Percentiles rank a stretch among this genome's conserved stretches.
Conservation (phyloP, 768 basidiomycete species). For the Suillus lakei region DNA sequence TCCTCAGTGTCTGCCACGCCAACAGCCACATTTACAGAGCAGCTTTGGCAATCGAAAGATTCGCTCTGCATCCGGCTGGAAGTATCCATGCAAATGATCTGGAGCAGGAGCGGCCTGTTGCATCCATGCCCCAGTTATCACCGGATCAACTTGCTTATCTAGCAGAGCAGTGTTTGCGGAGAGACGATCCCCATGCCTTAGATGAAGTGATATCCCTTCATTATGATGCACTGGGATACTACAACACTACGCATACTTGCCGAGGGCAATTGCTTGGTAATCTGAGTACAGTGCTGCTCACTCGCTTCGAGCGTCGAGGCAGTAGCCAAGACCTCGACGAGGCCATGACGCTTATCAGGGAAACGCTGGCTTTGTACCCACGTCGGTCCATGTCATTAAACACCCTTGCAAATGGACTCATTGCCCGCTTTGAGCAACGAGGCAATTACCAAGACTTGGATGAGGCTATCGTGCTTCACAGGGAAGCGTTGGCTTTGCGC, state of each 20-base stretch:
- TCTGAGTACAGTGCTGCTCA: conserved; percentile 14
- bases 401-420: too few relatives aligned
- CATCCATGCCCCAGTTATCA: not conserved
- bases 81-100: too few relatives aligned
- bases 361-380: too few relatives aligned
- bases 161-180: not conserved
- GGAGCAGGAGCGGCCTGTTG: not conserved
- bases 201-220: not conserved
- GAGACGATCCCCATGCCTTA: not conserved
- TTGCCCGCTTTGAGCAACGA: too few relatives aligned
- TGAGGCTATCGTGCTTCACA: conserved; percentile 4
- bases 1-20: not conserved
- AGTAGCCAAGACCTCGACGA: too few relatives aligned
- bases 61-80: too few relatives aligned
- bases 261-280: conserved; percentile 13
- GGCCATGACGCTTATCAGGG: too few relatives aligned
- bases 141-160: not conserved
- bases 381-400: too few relatives aligned
- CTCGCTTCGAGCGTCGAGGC: too few relatives aligned
- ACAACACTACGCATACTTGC: not conserved
- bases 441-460: too few relatives aligned
- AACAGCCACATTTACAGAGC: not conserved
- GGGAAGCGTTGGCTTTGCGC: conserved; percentile 15
- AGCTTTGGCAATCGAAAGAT: not conserved
- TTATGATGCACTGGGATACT: not conserved